Percentiles rank a stretch among this genome's conserved stretches.
phyloP scores from a whole-genome alignment of 2,329 filamentous ascomycete genomes.

The Stagonosporopsis rhizophila region DNA sequence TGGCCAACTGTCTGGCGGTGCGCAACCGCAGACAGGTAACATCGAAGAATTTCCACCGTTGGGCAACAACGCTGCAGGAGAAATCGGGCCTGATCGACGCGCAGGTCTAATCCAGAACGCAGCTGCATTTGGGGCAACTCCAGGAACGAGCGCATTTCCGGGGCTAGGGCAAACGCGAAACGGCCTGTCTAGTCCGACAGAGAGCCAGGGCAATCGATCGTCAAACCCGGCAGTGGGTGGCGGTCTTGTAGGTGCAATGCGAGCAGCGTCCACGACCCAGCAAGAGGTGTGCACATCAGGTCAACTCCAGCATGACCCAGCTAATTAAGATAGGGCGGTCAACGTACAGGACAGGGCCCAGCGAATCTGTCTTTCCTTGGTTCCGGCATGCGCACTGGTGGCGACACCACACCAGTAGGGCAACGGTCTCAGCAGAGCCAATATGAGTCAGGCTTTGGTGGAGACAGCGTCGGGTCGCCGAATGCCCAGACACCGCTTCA shows the following conservation, averaged over 20 bases:
- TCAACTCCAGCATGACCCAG: background rate
- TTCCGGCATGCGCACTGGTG: conserved; percentile 30
- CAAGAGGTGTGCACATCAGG: conserved; percentile 45
- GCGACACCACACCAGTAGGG: conserved; percentile 32
- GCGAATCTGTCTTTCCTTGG: conserved; percentile 42
- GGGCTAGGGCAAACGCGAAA: conserved; percentile 54
- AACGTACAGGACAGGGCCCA: conserved; percentile 34
- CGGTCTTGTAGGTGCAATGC: conserved; percentile 40
- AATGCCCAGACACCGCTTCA: conserved; percentile 47
- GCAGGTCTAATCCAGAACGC: conserved; percentile 60
- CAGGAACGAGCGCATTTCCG: conserved; percentile 49
- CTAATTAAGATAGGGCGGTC: conserved; percentile 32
- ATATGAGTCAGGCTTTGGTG: conserved; percentile 43
- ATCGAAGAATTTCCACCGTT: conserved; percentile 69
- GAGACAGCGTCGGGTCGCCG: conserved; percentile 39
- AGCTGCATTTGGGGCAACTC: conserved; percentile 51
- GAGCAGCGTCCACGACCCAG: conserved; percentile 32
- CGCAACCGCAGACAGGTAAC: conserved; percentile 62
- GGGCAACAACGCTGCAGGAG: conserved; percentile 60
- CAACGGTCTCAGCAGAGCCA: conserved; percentile 42
- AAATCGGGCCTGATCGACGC: conserved; percentile 59
- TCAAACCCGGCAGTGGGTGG: conserved; percentile 42
- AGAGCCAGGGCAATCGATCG: conserved; percentile 45
- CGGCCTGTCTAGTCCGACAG: conserved; percentile 49
- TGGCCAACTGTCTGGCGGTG: conserved; percentile 57